A percentile compares a stretch with the other conserved stretches of the same genome.
Conservation (phyloP, 2,329 filamentous ascomycete species). For the Hymenoscyphus fraxineus region DNA sequence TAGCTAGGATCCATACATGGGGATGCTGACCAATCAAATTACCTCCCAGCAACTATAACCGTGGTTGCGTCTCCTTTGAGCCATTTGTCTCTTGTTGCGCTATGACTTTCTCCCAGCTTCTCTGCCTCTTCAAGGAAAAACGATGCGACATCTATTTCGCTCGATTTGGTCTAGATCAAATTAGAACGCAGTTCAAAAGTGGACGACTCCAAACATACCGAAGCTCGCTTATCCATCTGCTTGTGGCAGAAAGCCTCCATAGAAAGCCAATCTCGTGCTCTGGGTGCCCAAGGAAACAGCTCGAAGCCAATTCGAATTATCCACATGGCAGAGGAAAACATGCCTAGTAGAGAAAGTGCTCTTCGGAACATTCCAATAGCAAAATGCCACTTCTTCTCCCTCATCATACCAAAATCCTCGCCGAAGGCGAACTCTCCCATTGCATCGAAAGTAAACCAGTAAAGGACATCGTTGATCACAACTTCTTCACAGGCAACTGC, state of each 20-base stretch:
- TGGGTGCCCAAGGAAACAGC: not conserved
- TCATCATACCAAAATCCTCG: constrained; percentile 15
- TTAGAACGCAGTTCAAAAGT: not conserved
- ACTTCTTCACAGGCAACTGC: not conserved
- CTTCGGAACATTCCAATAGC: constrained; percentile 2
- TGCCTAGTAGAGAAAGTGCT: constrained; percentile 3
- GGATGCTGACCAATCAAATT: not conserved
- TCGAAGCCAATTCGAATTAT: not conserved
- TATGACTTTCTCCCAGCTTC: not conserved
- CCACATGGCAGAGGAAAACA: constrained; percentile 4
- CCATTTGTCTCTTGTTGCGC: not conserved
- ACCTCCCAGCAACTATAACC: constrained; percentile 10
- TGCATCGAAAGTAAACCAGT: constrained; percentile 45
- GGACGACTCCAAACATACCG: not conserved
- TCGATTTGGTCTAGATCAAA: not conserved
- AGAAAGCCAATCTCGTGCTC: not conserved
- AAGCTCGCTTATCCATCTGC: constrained; percentile 5
- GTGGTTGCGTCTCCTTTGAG: constrained; percentile 5
- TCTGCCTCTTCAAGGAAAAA: not conserved
- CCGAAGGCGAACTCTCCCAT: constrained; percentile 45
- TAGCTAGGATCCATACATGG: not conserved
- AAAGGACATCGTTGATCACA: constrained; percentile 1
- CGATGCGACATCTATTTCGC: not conserved
- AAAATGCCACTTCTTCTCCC: constrained; percentile 3
- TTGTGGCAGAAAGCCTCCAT: constrained; percentile 2